A percentile compares a stretch with the other conserved stretches of the same genome.
phyloP scores from a whole-genome alignment of 1,284 basidiomycete species.

The Flammula alnicola region DNA sequence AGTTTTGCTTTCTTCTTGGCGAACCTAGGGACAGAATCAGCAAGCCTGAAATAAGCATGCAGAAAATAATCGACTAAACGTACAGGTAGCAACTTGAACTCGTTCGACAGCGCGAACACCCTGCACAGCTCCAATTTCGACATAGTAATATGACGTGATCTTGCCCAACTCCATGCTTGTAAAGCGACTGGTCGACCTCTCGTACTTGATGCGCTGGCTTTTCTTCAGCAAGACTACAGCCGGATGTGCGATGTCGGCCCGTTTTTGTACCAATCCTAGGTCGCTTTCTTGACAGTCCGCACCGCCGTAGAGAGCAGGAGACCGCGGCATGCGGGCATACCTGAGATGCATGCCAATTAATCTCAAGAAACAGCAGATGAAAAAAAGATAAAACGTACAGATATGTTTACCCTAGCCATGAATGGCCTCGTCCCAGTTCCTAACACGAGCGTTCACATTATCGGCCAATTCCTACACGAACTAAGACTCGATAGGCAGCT shows the following conservation, averaged over 20 bases:
- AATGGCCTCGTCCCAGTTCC: slow-evolving; percentile 95
- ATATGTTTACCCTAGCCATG: slow-evolving; percentile 97
- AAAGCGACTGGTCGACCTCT: slow-evolving; percentile 88
- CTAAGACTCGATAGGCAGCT: slow-evolving; percentile 97
- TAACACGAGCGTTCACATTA: slow-evolving; percentile 94
- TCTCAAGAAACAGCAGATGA: background rate
- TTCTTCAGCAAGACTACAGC: slow-evolving; percentile 95
- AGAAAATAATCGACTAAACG: slow-evolving; percentile 27
- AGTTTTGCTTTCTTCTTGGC: slow-evolving; percentile 84
- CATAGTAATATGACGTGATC: slow-evolving; percentile 98
- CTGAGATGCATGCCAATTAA: slow-evolving; percentile 42
- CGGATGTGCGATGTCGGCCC: slow-evolving; percentile 92
- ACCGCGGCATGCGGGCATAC: slow-evolving; percentile 96
- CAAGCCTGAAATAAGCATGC: too few species aligned
- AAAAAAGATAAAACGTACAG: slow-evolving; percentile 60
- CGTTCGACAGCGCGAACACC: slow-evolving; percentile 95
- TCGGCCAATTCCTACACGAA: slow-evolving; percentile 93
- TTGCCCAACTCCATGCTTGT: slow-evolving; percentile 91
- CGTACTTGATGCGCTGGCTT: slow-evolving; percentile 93
- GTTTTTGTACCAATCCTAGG: slow-evolving; percentile 86
- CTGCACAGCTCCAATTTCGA: slow-evolving; percentile 92
- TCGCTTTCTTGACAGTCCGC: slow-evolving; percentile 95
- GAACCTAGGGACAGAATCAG: slow-evolving; percentile 48
- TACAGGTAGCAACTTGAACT: slow-evolving; percentile 95
- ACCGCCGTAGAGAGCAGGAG: slow-evolving; percentile 88